Base-by-base conservation (phyloP, 768 basidiomycete genomes). In the Pulveroboletus ravenelii region DNA sequence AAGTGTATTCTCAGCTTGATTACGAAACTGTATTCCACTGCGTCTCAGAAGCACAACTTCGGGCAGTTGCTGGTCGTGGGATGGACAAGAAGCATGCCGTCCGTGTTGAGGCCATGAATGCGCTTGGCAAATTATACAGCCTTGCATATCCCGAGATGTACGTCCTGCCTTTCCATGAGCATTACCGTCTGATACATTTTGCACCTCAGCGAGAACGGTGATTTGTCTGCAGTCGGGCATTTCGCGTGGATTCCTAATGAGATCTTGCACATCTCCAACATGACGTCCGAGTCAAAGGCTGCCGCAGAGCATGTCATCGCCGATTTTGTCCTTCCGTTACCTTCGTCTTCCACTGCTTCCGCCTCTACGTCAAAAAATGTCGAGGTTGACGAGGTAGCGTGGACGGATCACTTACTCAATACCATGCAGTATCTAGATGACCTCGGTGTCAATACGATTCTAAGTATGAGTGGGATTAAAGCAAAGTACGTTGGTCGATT, bases 221-320 rank as follows among this genome's bases (percentile, higher is more conserved):
- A 93, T 47, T 69, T 77, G 2, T 72, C 79, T 1, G 92, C 92
- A 2, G 76, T 85, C 29, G 60, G 72, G 14, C 89, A 94, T 41
- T 97, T 98, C 61, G 82, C 81, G 0, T 99, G 96, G 96, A 97
- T 99, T 53, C 93, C 96, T 0, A 76, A 85, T 25, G 72, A 77
- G 36, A 72, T 98, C 29, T 71, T 94, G 9, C 74, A 76, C 37
- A 76, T 78, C 53, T 72, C 76, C 9, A 68, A 72, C n/a, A 64
- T 76, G 15, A 77, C 73, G 13, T 34, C 66, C 0, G 87, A 90
- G 59, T 74, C 82, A 38, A 79, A 81, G 84, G 63, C 78, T 18
- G 65, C 81, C 2, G 80, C 87, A 10, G 89, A 92, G 59, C 74
- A 82, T 41, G 76, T 84, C 17, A 59, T 93, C 1, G 75, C 76